phyloP scores from a whole-genome alignment of 768 basidiomycete species.

The Boletus pseudo-olivaceus region DNA sequence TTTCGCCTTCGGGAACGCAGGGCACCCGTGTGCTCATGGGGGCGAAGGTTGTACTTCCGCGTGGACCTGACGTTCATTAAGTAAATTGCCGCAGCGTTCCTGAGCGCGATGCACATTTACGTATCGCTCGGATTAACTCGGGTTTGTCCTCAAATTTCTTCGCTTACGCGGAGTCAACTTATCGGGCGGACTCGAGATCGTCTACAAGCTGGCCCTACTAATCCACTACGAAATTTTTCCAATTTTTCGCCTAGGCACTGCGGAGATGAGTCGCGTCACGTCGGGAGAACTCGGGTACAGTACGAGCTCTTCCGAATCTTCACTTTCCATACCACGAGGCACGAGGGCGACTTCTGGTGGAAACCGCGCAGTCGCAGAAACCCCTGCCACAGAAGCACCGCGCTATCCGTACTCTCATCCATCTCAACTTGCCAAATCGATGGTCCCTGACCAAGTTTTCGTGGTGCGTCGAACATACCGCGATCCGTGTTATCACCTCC shows the following conservation, averaged over 20 bases:
- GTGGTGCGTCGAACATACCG: not conserved
- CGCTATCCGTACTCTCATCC: constrained; percentile 1
- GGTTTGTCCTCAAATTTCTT: constrained; percentile 3
- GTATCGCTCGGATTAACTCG: constrained; percentile 15
- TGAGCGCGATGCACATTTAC: constrained; percentile 2
- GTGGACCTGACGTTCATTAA: constrained; percentile 12
- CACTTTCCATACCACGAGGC: constrained; percentile 6
- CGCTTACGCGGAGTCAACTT: not conserved
- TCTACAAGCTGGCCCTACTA: not conserved
- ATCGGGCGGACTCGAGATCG: not conserved
- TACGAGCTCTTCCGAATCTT: constrained; percentile 9
- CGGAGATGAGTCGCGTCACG: too few species aligned
- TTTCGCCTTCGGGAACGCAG: not conserved
- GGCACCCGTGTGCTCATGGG: constrained; percentile 2
- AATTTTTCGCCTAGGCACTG: too few species aligned
- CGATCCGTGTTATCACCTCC: constrained; percentile 24
- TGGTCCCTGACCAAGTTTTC: constrained; percentile 4
- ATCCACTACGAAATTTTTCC: too few species aligned
- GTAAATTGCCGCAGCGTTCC: not conserved
- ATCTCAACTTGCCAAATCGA: constrained; percentile 12
- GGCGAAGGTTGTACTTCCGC: constrained; percentile 2
- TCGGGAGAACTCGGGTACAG: constrained; percentile 15
- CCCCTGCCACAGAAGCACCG: constrained; percentile 12
- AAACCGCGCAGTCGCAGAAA: constrained; percentile 14
- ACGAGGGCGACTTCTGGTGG: constrained; percentile 19